These are phyloP conservation scores for Tulasnella sp. DNA, from an alignment of 768 basidiomycete genomes.

Conservation along the genomic window DNA sequence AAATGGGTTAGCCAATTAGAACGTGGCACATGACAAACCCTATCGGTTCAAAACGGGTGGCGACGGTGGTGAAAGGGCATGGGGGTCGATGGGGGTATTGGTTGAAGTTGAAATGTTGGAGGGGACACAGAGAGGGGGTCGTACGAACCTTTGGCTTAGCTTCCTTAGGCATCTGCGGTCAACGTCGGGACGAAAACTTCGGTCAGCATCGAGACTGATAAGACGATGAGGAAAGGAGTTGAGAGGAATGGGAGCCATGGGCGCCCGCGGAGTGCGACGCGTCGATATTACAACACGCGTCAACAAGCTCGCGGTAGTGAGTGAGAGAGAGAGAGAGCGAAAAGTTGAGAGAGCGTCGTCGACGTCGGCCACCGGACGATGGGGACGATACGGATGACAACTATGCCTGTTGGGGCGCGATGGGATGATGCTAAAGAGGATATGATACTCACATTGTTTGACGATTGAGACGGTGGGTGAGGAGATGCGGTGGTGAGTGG, in stretches of 20 bases:
- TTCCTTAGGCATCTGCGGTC: constrained; percentile 26
- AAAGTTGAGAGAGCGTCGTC: constrained; percentile 5
- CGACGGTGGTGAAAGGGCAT: neutral
- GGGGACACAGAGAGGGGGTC: neutral
- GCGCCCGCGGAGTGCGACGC: neutral
- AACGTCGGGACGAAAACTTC: neutral
- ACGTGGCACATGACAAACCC: constrained; percentile 19
- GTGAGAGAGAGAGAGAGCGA: constrained; percentile 8
- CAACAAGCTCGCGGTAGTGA: constrained; percentile 3
- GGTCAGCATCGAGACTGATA: constrained; percentile 18
- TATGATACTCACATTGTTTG: constrained; percentile 19
- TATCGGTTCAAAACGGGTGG: neutral
- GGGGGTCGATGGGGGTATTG: neutral
- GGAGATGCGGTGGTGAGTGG: constrained; percentile 7
- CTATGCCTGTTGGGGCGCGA: neutral
- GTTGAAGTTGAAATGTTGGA: neutral
- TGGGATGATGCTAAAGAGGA: constrained; percentile 12
- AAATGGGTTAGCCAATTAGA: constrained; percentile 18
- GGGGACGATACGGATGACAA: constrained; percentile 12
- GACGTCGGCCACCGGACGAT: constrained; percentile 16
- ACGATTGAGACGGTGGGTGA: constrained; percentile 7
- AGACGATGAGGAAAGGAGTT: neutral
- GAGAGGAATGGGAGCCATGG: constrained; percentile 8
- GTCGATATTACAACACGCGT: constrained; percentile 26
- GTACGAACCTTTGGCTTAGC: constrained; percentile 28